These are phyloP conservation scores for Oryza punctata DNA, from an alignment of 176 grass and related monocot genomes.

Conservation along the genomic window DNA sequence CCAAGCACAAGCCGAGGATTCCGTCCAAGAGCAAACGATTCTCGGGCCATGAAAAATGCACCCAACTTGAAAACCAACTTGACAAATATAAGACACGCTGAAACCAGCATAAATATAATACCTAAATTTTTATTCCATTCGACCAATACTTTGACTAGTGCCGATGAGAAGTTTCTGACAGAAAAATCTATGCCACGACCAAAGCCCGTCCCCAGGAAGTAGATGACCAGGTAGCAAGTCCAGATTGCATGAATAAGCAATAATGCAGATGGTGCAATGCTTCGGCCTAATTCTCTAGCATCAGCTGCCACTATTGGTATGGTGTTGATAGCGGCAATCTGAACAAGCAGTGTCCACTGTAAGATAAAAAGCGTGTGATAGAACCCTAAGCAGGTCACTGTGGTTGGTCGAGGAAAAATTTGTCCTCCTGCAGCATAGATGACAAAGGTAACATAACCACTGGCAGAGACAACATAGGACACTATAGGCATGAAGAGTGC, in stretches of 20 bases:
- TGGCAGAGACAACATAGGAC: constrained; percentile 6
- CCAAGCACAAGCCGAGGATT: constrained; percentile 7
- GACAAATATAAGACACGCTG: background rate
- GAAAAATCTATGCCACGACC: too few relatives aligned
- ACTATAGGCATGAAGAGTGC: background rate
- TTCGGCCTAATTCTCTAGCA: constrained; percentile 14
- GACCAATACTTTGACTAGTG: too few relatives aligned
- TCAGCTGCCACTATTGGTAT: background rate
- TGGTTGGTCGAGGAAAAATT: too few relatives aligned
- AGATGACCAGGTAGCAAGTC: background rate
- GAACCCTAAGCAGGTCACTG: too few relatives aligned
- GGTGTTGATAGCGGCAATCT: background rate
- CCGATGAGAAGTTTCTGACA: too few relatives aligned
- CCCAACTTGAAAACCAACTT: constrained; percentile 4
- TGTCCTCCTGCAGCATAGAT: too few relatives aligned
- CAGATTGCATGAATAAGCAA: constrained; percentile 8
- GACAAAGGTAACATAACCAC: background rate
- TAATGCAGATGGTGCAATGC: background rate
- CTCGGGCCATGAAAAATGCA: background rate
- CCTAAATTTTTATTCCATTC: too few relatives aligned
- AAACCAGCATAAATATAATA: background rate
- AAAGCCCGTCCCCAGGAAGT: too few relatives aligned
- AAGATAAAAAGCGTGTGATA: background rate
- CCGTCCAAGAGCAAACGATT: background rate
- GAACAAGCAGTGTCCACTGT: background rate